Evolutionary conservation across 176 grass and related monocot species (phyloP), one percentile per base, ranked within the genome.

Genomic region (Eragrostis curvula): DNA sequence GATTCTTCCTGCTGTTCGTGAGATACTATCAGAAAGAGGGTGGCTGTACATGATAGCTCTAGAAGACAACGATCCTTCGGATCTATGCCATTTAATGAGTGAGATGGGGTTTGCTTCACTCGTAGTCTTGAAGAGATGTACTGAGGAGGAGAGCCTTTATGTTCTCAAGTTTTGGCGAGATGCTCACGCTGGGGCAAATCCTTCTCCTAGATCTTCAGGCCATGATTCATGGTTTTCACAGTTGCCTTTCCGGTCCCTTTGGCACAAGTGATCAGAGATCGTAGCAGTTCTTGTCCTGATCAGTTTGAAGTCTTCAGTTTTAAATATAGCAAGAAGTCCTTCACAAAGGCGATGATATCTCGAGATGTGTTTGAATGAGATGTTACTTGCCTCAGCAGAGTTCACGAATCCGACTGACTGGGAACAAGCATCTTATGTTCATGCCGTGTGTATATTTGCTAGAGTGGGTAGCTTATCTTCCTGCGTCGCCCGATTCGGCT

Each of bases 121-220:
- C 0, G 90, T 98, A 67, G 79, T 95, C 45, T 82, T 98, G 72
- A 94, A 98, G 83, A 93, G 96, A 79, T 98, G 93, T 8, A 96
- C 93, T 8, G 96, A 98, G 56, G 96, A 98, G 81, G 96, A 98
- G 75, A 96, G 90, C 73, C 89, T 93, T 12, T 94, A 86, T 90
- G 91, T 98, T 66, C 88, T 98, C 18, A 98, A 96, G 82, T 98
- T 98, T 83, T 95, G 96, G 96, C 83, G 78, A 29, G 88, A 92
- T 2, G 74, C 74, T 20, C 41, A 57, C 40, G 24, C 28, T 75
- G 43, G 9, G 13, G 8, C 63, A 72, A 72, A 71, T 60, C 71
- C 62, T 0, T 64, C 81, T 58, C 80, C 74, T 16, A 82, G 55
- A 85, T 85, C 87, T 24, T 62, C 87, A 3, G 47, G 84, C 25